Evolutionary conservation across 225 moss, liverwort and hornwort species (phyloP), one percentile per base, ranked within the genome.

Genomic region (Bryoerythrophyllum caledonicum): DNA sequence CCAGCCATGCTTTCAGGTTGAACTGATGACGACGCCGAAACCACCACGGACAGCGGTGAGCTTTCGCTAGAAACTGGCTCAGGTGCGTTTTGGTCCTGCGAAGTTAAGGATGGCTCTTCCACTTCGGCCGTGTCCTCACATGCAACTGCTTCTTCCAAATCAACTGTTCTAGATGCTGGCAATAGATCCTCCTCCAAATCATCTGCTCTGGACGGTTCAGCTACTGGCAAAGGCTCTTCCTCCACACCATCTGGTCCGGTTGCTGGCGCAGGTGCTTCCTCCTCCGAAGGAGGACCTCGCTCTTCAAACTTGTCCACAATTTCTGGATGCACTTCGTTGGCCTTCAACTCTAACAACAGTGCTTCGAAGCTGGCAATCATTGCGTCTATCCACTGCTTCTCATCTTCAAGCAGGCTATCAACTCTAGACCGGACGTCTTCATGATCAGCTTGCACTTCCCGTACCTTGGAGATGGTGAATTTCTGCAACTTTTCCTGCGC

Each of bases 251-350:
- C 69, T 60, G 63, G 30, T 54, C 75, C 78, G 16, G 49, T 19
- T 80, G 75, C 48, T 68, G 63, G 63, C 63, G 46, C 13, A 61
- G 54, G 43, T 52, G 32, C 53, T 78, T 76, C 81, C 65, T 55
- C 71, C 17, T 5, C 48, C 48, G 81, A n/a, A n/a, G n/a, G 82
- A 57, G 79, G 79, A 51, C 72, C 65, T 77, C 83, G 71, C 64
- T 88, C 89, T 72, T 89, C 89, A 78, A 77, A 89, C 62, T 83
- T 84, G 63, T 89, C 86, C 72, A 89, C 89, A 70, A 80, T 60
- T 59, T 86, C 86, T 46, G 76, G 65, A 68, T 84, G 83, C 32
- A 73, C n/a, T 69, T 79, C 86, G 34, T 71, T 79, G 65, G 72
- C 41, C 68, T 68, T 86, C 60, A 83, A 67, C 60, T 83, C 72